Percentiles rank a stretch among this genome's conserved stretches.
Evolutionary conservation across 208 protist species (phyloP).

Genomic region (Acanthamoeba triangularis): DNA sequence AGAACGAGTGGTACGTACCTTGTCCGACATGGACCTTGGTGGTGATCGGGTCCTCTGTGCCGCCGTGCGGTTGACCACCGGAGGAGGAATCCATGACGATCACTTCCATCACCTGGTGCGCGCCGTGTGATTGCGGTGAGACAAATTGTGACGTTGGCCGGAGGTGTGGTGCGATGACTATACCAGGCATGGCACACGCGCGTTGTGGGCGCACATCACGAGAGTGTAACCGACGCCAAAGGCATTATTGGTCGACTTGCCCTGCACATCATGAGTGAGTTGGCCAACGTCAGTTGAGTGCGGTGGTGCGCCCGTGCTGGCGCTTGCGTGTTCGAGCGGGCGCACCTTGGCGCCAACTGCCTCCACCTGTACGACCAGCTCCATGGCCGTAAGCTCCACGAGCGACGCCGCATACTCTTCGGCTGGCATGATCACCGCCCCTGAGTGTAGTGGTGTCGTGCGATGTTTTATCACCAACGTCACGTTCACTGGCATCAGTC

Average conservation of each 20-base stretch:
- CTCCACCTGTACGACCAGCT: neutral
- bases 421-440: neutral
- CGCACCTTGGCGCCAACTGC: neutral
- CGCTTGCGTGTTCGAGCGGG: neutral
- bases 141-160: no score
- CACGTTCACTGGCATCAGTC: no score
- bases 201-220: neutral
- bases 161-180: neutral
- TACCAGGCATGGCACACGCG: neutral
- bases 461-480: no score
- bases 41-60: no score
- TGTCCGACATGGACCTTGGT: no score
- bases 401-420: neutral
- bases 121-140: no score
- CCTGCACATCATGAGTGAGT: no score
- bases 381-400: neutral
- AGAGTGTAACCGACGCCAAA: neutral
- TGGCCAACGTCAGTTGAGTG: no score
- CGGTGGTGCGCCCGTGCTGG: no score
- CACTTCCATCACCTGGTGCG: neutral
- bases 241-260: neutral
- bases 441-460: neutral
- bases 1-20: no score
- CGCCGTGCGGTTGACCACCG: no score
- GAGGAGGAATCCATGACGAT: no score